phyloP scores from a whole-genome alignment of 2,329 filamentous ascomycete species.

The Thelonectria olida region DNA sequence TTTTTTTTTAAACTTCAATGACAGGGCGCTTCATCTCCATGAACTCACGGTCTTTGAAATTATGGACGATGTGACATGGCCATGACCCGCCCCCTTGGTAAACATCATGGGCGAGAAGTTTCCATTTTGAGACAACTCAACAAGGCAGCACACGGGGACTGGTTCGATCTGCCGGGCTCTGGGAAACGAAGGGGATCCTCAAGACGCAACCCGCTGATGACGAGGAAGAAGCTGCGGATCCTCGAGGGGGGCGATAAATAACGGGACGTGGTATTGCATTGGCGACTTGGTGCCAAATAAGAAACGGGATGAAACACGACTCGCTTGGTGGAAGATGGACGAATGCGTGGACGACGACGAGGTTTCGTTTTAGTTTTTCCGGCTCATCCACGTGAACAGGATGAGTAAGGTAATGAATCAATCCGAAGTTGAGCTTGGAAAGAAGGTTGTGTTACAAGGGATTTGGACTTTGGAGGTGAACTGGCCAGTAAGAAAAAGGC shows the following conservation, averaged over 20 bases:
- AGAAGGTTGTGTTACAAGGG: not conserved
- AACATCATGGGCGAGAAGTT: not conserved
- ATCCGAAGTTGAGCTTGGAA: not conserved
- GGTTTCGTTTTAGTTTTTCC: not conserved
- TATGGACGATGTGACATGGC: not conserved
- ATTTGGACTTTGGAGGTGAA: slow-evolving; percentile 8
- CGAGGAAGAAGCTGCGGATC: not conserved
- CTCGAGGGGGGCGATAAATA: not conserved
- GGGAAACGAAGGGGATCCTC: slow-evolving; percentile 19
- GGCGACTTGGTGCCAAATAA: not conserved
- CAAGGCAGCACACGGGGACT: not conserved
- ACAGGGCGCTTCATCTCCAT: not conserved
- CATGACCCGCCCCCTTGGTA: not conserved
- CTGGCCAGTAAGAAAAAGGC: not conserved
- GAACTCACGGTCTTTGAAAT: not conserved
- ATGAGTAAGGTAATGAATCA: not conserved
- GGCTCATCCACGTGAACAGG: not conserved
- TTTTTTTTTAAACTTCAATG: not conserved
- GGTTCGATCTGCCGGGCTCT: slow-evolving; percentile 12
- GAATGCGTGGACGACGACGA: not conserved
- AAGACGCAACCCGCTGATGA: slow-evolving; percentile 16
- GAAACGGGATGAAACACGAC: slow-evolving; percentile 19
- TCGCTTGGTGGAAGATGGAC: not conserved
- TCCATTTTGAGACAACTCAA: not conserved
- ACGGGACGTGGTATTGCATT: slow-evolving; percentile 5